Conservation (phyloP, 2,329 filamentous ascomycete species). For the Tolypocladium tundrense region DNA sequence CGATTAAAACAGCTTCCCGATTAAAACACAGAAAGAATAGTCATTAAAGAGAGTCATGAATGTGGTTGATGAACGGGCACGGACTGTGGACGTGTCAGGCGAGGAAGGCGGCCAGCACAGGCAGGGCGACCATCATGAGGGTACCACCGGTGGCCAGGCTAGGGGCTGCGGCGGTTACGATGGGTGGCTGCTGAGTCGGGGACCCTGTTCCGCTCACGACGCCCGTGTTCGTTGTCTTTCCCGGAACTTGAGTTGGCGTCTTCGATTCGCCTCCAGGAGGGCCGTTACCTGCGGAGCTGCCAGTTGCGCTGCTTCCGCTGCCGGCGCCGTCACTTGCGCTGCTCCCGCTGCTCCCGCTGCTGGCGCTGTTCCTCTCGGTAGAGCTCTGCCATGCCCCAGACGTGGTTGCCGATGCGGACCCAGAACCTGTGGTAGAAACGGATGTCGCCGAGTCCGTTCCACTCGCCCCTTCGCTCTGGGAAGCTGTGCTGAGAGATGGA, state of each 20-base stretch:
- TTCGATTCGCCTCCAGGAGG: neutral
- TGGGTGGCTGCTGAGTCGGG: neutral
- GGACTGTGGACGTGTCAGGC: neutral
- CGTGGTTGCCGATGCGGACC: neutral
- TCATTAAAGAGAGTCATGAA: neutral
- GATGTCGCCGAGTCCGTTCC: neutral
- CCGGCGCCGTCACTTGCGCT: too few species aligned
- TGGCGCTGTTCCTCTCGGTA: neutral
- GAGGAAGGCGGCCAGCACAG: neutral
- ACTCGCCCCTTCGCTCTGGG: neutral
- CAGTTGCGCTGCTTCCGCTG: neutral
- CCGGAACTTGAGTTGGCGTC: neutral
- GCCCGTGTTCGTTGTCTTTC: neutral
- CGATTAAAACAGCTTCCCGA: neutral
- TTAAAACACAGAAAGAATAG: neutral
- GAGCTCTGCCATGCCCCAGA: neutral
- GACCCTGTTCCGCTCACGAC: neutral
- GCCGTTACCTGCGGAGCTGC: neutral
- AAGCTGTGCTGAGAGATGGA: neutral
- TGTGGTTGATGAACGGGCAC: neutral
- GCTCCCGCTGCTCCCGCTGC: neutral
- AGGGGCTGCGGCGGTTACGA: neutral
- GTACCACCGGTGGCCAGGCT: neutral
- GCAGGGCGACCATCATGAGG: neutral
- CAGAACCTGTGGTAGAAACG: neutral